A percentile compares a stretch with the other conserved stretches of the same genome.
phyloP scores from a whole-genome alignment of 495 filamentous ascomycete species.

The Penicillium desertorum region DNA sequence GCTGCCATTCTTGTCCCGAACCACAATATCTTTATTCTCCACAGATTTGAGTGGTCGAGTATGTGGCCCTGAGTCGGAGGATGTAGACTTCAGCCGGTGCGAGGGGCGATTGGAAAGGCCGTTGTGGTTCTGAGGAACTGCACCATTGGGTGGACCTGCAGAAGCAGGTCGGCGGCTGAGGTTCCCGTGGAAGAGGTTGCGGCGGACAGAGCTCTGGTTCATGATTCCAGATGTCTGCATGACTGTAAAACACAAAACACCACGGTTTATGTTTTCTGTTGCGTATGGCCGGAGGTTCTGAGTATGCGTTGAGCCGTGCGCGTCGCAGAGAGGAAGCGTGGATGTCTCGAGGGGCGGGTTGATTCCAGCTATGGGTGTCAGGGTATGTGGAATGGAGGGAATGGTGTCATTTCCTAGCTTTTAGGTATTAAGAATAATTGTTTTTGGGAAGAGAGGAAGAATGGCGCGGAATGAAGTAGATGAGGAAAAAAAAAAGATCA shows the following conservation, averaged over 20 bases:
- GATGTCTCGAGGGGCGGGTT: not conserved
- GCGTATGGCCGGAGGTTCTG: not conserved
- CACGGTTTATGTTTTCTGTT: not conserved
- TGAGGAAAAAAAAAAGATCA: not conserved
- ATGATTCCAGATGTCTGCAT: constrained; percentile 19
- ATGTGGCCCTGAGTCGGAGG: constrained; percentile 38
- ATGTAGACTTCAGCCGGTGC: constrained; percentile 36
- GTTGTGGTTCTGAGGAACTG: constrained; percentile 17
- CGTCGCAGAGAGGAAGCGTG: not conserved
- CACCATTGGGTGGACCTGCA: constrained; percentile 27
- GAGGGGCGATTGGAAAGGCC: constrained; percentile 32
- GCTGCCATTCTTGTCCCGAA: constrained; percentile 71
- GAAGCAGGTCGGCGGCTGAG: constrained; percentile 66
- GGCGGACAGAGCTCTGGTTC: constrained; percentile 53
- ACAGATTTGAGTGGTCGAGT: constrained; percentile 35
- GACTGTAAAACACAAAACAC: constrained; percentile 2
- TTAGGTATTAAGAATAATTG: constrained; percentile 11
- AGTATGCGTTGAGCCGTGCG: not conserved
- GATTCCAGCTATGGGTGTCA: not conserved
- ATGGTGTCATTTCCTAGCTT: not conserved
- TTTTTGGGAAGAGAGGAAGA: constrained; percentile 1
- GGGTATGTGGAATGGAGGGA: not conserved
- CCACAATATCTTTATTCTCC: constrained; percentile 68
- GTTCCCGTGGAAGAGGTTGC: constrained; percentile 73
- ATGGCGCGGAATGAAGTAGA: constrained; percentile 9